These are phyloP conservation scores for Raffaelea arxii DNA, from an alignment of 2,329 filamentous ascomycete species.

Conservation along the genomic window DNA sequence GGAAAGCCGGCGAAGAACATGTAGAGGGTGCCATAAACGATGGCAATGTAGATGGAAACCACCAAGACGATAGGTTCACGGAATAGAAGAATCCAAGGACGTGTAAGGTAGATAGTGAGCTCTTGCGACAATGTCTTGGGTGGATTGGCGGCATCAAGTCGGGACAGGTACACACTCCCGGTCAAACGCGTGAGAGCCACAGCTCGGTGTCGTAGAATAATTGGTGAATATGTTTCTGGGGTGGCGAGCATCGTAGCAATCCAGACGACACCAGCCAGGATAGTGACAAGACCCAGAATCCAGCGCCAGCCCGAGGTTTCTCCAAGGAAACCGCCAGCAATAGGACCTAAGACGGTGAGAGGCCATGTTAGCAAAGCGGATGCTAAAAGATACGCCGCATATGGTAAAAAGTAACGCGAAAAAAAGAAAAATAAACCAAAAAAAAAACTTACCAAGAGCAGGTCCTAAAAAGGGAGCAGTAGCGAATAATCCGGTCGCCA, in stretches of 20 bases:
- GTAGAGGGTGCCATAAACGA: conserved; percentile 46
- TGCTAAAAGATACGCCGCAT: no score
- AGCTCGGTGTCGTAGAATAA: conserved; percentile 43
- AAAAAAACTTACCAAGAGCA: conserved; percentile 26
- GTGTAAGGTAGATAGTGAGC: conserved; percentile 46
- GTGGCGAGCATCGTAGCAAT: conserved; percentile 38
- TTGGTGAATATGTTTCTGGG: conserved; percentile 51
- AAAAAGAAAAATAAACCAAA: no score
- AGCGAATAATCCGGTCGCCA: conserved; percentile 53
- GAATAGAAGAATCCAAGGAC: conserved; percentile 61
- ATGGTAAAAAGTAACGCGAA: no score
- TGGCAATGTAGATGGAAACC: conserved; percentile 55
- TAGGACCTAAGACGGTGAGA: conserved; percentile 40
- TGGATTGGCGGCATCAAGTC: conserved; percentile 11
- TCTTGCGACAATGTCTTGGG: conserved; percentile 32
- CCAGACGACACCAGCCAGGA: conserved; percentile 53
- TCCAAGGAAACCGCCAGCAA: conserved; percentile 56
- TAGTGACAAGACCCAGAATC: conserved; percentile 55
- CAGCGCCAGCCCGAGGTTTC: conserved; percentile 58
- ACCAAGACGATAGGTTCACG: conserved; percentile 59
- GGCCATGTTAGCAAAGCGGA: no score
- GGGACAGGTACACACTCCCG: conserved; percentile 44
- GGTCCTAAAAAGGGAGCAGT: conserved; percentile 58
- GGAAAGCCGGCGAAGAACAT: conserved; percentile 51
- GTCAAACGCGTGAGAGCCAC: conserved; percentile 38